These are phyloP conservation scores for Alloascoidea hylecoeti DNA, from an alignment of 805 yeast genomes.

Conservation along the genomic window DNA sequence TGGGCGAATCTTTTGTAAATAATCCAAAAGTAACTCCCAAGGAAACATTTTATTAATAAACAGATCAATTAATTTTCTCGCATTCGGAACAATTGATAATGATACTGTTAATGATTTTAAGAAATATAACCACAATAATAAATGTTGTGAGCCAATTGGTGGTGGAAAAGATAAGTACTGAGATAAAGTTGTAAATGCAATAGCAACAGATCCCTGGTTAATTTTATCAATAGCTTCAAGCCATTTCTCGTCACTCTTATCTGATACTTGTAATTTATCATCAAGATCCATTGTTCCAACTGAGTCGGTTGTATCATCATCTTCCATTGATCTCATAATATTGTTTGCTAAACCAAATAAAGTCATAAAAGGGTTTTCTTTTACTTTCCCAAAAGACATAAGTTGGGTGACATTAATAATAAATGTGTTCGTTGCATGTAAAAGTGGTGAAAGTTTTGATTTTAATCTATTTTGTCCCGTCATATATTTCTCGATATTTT, in stretches of 20 bases:
- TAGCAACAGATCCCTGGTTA: not conserved
- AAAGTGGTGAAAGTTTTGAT: not conserved
- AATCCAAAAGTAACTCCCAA: not conserved
- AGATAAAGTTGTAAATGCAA: slow-evolving; percentile 38
- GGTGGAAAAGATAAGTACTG: slow-evolving; percentile 61
- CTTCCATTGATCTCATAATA: not conserved
- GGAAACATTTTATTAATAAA: not conserved
- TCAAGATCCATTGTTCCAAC: not conserved
- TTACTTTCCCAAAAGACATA: not conserved
- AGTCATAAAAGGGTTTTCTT: not conserved
- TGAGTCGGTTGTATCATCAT: not conserved
- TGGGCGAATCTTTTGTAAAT: not conserved
- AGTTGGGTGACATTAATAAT: not conserved
- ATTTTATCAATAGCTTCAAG: not conserved
- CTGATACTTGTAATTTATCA: not conserved
- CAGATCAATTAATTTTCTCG: not conserved
- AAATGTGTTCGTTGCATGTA: not conserved
- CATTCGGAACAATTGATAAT: not conserved
- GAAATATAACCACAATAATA: slow-evolving; percentile 62
- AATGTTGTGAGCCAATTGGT: slow-evolving; percentile 56
- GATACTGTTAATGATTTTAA: slow-evolving; percentile 26
- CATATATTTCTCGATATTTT: no score
- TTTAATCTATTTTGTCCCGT: no score
- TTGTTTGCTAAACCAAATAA: not conserved
- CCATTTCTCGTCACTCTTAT: not conserved